Percentiles rank a stretch among this genome's conserved stretches.
phyloP scores from a whole-genome alignment of 176 grass and related monocot genomes.

The Triticum turgidum region DNA sequence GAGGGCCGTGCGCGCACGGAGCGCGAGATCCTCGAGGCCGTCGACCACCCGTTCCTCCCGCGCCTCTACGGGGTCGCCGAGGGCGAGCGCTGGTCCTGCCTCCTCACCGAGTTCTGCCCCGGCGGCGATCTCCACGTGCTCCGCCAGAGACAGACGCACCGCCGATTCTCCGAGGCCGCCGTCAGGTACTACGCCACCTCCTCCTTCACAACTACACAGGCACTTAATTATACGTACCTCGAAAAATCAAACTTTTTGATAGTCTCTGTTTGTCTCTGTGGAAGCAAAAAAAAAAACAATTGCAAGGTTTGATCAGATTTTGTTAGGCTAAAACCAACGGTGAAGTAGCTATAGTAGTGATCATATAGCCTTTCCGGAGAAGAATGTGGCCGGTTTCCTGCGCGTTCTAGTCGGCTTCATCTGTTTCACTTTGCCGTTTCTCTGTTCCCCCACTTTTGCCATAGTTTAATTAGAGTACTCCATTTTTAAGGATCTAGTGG shows the following conservation, averaged over 20 bases:
- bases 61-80: constrained; percentile 76
- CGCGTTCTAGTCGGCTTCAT: not conserved
- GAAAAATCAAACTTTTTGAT: too few relatives aligned
- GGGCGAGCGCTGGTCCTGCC: constrained; percentile 79
- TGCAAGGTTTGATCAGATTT: not conserved
- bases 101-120: constrained; percentile 99
- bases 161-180: constrained; percentile 78
- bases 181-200: constrained; percentile 64
- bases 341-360: not conserved
- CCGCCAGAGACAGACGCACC: constrained; percentile 73
- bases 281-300: not conserved
- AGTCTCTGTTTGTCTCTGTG: not conserved
- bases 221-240: too few relatives aligned
- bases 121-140: constrained; percentile 98
- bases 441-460: not conserved
- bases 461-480: not conserved
- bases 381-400: constrained; percentile 40
- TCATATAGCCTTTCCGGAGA: constrained; percentile 33
- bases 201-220: not conserved
- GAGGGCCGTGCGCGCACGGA: constrained; percentile 83
- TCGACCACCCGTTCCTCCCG: constrained; percentile 93
- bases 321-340: not conserved
- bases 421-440: not conserved
- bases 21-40: constrained; percentile 88
- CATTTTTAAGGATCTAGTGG: constrained; percentile 39